These are phyloP conservation scores for Xylaria arbuscula DNA, from an alignment of 2,329 filamentous ascomycete species.

Conservation along the genomic window DNA sequence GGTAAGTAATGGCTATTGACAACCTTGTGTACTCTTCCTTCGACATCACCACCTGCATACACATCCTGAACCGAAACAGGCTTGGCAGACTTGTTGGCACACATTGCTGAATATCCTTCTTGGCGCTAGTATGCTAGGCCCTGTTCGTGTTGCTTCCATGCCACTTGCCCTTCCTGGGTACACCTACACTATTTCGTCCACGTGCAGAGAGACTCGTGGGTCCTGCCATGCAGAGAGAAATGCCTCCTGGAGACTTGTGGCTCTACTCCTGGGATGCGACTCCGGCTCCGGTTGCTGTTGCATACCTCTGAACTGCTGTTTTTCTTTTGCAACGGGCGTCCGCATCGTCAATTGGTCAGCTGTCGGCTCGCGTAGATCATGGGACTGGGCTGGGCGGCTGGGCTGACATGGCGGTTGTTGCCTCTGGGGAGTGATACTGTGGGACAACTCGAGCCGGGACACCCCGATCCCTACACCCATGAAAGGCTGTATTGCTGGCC, in stretches of 20 bases:
- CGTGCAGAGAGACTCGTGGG: conserved; percentile 43
- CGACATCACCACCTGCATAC: conserved; percentile 16
- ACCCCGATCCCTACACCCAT: conserved; percentile 10
- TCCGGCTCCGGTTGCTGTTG: conserved; percentile 27
- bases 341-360: conserved; percentile 38
- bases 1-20: conserved; percentile 1
- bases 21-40: conserved; percentile 20
- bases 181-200: conserved; percentile 46
- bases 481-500: conserved; percentile 15
- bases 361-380: conserved; percentile 31
- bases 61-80: conserved; percentile 25
- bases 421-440: background rate
- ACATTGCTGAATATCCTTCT: conserved; percentile 20
- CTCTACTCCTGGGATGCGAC: background rate
- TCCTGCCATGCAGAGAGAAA: conserved; percentile 26
- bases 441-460: conserved; percentile 7
- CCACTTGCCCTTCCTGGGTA: conserved; percentile 43
- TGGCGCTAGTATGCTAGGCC: conserved; percentile 39
- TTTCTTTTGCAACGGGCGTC: conserved; percentile 34
- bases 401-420: conserved; percentile 27
- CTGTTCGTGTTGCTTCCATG: conserved; percentile 38
- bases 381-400: conserved; percentile 27
- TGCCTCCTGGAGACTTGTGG: background rate
- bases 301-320: conserved; percentile 12
- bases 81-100: conserved; percentile 31